These are phyloP conservation scores for Naegleria fowleri DNA, from an alignment of 208 protist species.

Conservation along the genomic window DNA sequence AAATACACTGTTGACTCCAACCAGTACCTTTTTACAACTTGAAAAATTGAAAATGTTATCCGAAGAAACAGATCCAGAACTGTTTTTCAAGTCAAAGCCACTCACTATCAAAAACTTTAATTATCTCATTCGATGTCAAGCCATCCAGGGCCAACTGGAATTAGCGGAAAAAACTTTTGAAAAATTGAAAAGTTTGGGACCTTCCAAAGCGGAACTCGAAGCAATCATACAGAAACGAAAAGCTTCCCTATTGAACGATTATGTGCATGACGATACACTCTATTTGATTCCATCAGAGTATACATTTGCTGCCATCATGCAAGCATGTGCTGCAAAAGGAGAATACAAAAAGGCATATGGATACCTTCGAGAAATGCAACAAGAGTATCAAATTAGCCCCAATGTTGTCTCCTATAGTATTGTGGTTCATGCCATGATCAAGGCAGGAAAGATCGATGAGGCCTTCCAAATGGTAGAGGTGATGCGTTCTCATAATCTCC, in stretches of 20 bases:
- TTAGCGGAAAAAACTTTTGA: neutral
- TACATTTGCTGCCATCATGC: neutral
- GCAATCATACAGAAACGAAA: neutral
- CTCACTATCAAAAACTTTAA: neutral
- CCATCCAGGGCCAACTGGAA: neutral
- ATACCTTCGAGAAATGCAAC: constrained; percentile 4
- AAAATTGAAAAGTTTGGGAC: neutral
- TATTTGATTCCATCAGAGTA: neutral
- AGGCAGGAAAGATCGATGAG: neutral
- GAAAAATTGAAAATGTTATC: neutral
- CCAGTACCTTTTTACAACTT: neutral
- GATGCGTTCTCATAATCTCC: neutral
- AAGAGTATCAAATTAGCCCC: neutral
- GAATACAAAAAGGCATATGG: neutral
- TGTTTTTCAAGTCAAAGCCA: neutral
- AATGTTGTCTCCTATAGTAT: neutral
- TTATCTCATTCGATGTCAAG: neutral
- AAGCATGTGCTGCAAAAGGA: neutral
- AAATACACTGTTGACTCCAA: neutral
- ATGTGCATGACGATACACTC: neutral
- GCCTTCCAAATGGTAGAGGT: neutral
- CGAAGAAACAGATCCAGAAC: neutral
- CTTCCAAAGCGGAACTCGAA: neutral
- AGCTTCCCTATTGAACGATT: neutral
- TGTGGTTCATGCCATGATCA: neutral